phyloP scores from a whole-genome alignment of 2,329 filamentous ascomycete species.

The Paraphaeosphaeria minitans region DNA sequence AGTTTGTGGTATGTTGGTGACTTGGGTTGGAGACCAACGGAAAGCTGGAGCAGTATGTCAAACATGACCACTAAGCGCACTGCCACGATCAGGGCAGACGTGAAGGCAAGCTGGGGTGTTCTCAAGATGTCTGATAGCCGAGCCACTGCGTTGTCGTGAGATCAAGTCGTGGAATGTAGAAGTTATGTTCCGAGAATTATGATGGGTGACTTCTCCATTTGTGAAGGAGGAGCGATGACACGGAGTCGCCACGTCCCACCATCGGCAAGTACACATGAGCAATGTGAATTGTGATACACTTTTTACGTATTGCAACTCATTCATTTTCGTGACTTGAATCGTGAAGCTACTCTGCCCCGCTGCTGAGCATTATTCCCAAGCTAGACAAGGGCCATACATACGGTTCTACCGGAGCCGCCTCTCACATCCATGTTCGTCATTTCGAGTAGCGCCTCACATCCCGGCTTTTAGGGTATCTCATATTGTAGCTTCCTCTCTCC shows the following conservation, averaged over 20 bases:
- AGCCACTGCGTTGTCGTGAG: not conserved
- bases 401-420: not conserved
- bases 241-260: not conserved
- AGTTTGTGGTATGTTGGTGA: not conserved
- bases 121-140: not conserved
- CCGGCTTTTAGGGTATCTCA: slow-evolving; percentile 7
- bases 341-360: not conserved
- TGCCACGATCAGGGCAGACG: too few species aligned
- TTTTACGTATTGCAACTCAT: not conserved
- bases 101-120: too few species aligned
- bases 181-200: not conserved
- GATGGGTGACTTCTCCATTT: not conserved
- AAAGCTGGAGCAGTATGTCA: not conserved
- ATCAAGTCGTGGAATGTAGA: not conserved
- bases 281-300: not conserved
- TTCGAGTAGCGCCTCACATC: not conserved
- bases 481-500: not conserved
- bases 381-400: not conserved
- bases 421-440: not conserved
- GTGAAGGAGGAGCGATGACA: not conserved
- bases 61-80: too few species aligned
- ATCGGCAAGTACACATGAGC: not conserved
- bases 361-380: not conserved
- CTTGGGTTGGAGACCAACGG: not conserved
- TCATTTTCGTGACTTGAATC: not conserved